Evolutionary conservation across 345 rosid genomes (phyloP).

Genomic region (Diplotaxis tenuifolia): DNA sequence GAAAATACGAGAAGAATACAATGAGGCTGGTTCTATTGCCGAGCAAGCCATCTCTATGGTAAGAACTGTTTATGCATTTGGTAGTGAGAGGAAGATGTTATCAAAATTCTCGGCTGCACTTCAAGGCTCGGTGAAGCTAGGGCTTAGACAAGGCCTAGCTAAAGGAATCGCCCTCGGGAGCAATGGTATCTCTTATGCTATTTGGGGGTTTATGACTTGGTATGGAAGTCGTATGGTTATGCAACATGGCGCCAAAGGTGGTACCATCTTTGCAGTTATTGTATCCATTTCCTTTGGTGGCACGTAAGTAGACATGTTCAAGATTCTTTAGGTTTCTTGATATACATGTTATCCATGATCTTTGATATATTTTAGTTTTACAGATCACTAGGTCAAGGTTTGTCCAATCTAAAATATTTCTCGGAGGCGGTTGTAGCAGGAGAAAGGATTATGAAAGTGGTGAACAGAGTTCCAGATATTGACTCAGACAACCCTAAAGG

Average conservation of each 20-base stretch:
- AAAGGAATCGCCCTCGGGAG: too few species aligned
- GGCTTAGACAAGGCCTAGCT: too few species aligned
- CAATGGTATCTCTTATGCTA: constrained; percentile 85
- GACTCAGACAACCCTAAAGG: constrained; percentile 75
- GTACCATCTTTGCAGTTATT: constrained; percentile 72
- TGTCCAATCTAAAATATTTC: constrained; percentile 71
- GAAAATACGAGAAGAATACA: too few species aligned
- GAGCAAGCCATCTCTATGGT: too few species aligned
- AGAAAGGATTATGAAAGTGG: constrained; percentile 65
- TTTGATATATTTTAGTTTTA: constrained; percentile 66
- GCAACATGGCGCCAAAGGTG: constrained; percentile 78
- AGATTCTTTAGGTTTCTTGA: constrained; percentile 62
- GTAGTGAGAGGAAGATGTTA: too few species aligned
- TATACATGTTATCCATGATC: constrained; percentile 47
- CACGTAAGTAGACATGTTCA: constrained; percentile 50
- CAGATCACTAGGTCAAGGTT: constrained; percentile 62
- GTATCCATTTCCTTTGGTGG: constrained; percentile 82
- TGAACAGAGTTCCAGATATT: constrained; percentile 64
- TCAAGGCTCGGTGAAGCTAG: too few species aligned
- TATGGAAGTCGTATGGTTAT: too few species aligned
- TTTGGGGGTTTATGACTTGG: constrained; percentile 92
- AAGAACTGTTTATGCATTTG: too few species aligned
- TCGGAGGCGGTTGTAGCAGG: constrained; percentile 59
- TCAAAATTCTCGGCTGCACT: too few species aligned
- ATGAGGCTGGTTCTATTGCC: too few species aligned